Conservation (phyloP, 78 protist species). For the Corallochytrium limacisporum region DNA sequence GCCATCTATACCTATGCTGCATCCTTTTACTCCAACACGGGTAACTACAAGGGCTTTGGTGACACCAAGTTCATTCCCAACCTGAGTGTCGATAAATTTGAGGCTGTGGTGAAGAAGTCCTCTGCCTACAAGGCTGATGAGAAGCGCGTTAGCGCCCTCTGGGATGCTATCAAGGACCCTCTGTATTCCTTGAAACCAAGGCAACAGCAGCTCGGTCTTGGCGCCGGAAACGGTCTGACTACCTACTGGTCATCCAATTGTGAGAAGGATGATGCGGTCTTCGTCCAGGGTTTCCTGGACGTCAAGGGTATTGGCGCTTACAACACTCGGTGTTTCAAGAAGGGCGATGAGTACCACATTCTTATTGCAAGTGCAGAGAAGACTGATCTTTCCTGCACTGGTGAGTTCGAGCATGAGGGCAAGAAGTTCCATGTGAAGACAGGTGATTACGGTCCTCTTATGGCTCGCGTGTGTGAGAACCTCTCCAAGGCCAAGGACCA, state of each 20-base stretch:
- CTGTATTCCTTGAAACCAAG: too few relatives aligned
- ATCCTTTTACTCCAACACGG: constrained; percentile 48
- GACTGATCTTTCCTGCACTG: not conserved
- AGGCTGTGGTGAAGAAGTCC: not conserved
- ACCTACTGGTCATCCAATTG: constrained; percentile 41
- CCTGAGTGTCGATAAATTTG: too few relatives aligned
- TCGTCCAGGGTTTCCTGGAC: constrained; percentile 36
- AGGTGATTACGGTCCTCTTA: not conserved
- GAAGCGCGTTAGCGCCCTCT: too few relatives aligned
- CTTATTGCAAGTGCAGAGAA: constrained; percentile 12
- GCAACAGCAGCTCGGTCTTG: not conserved
- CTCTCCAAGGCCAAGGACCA: constrained; percentile 15
- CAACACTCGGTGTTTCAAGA: constrained; percentile 32
- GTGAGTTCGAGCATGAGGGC: not conserved
- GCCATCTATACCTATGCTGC: too few relatives aligned
- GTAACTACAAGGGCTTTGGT: constrained; percentile 62
- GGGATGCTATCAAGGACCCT: too few relatives aligned
- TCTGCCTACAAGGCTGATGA: too few relatives aligned
- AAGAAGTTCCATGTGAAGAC: not conserved
- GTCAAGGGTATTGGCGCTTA: constrained; percentile 15
- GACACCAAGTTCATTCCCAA: constrained; percentile 49
- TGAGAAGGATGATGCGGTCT: constrained; percentile 25
- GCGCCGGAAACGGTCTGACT: constrained; percentile 18
- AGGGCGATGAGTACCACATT: constrained; percentile 11
- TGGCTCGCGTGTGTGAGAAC: constrained; percentile 14